These are phyloP conservation scores for Pyricularia pennisetigena DNA, from an alignment of 2,329 filamentous ascomycete species.

Conservation along the genomic window DNA sequence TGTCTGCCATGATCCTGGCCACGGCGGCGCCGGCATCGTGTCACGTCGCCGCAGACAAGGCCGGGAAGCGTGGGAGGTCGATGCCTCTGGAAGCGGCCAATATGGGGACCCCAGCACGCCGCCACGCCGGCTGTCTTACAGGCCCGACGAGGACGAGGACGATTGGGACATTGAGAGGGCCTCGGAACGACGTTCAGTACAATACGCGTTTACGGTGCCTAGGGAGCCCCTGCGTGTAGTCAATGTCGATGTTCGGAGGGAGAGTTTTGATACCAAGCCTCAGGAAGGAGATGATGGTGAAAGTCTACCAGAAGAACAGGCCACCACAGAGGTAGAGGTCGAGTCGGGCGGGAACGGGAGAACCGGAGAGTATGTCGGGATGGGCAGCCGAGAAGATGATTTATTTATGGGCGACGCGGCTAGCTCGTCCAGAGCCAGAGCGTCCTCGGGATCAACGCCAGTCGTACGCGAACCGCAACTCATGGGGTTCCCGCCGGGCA, in stretches of 20 bases:
- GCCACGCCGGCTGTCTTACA: background rate
- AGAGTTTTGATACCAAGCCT: conserved; percentile 10
- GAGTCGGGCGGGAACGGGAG: background rate
- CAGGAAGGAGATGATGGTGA: conserved; percentile 3
- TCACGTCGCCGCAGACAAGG: conserved; percentile 42
- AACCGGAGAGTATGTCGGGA: background rate
- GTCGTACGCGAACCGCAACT: background rate
- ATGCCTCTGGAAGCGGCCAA: conserved; percentile 6
- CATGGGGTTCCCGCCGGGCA: background rate
- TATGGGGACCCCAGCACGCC: conserved; percentile 14
- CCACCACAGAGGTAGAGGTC: background rate
- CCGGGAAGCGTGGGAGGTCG: conserved; percentile 40
- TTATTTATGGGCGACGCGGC: background rate
- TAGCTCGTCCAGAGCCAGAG: background rate
- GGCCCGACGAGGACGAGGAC: conserved; percentile 18
- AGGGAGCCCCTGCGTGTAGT: conserved; percentile 82
- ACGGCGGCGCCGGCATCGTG: conserved; percentile 28
- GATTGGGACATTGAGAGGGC: conserved; percentile 68
- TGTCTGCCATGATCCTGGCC: conserved; percentile 27
- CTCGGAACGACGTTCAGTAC: conserved; percentile 60
- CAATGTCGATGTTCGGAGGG: conserved; percentile 53
- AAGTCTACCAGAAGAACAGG: background rate
- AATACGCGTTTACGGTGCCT: conserved; percentile 90
- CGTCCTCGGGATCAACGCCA: background rate
- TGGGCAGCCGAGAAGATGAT: background rate